These are phyloP conservation scores for Bathelium albidoporum DNA, from an alignment of 495 filamentous ascomycete genomes.

Conservation along the genomic window DNA sequence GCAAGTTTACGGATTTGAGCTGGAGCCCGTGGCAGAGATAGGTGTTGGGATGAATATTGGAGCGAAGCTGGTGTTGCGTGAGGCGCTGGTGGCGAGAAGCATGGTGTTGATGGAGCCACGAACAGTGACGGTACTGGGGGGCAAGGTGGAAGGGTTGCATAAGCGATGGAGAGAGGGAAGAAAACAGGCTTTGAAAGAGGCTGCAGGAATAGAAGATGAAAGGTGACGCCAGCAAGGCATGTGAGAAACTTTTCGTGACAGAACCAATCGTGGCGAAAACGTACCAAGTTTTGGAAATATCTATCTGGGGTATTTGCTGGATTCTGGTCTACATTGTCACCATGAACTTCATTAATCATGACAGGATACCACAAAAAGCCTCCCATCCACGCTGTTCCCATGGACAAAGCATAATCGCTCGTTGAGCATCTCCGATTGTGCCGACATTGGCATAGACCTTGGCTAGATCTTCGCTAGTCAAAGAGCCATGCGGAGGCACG, in stretches of 20 bases:
- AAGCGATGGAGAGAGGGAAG: constrained; percentile 63
- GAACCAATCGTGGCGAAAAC: background rate
- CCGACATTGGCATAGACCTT: constrained; percentile 68
- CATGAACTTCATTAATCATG: background rate
- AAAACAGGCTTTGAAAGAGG: constrained; percentile 56
- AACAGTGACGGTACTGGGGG: constrained; percentile 59
- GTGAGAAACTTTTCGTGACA: background rate
- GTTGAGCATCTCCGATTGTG: constrained; percentile 59
- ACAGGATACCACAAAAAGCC: constrained; percentile 22
- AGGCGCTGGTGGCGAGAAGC: constrained; percentile 60
- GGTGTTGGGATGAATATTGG: constrained; percentile 63
- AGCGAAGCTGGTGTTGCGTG: constrained; percentile 63
- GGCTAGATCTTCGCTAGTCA: constrained; percentile 60
- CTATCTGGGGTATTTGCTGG: background rate
- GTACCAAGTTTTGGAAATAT: background rate
- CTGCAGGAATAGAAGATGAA: constrained; percentile 17
- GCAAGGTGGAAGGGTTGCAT: constrained; percentile 76
- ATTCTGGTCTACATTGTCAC: background rate
- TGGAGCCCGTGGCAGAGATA: constrained; percentile 54
- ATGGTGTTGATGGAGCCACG: constrained; percentile 63
- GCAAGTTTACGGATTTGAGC: constrained; percentile 62
- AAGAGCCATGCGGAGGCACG: constrained; percentile 56
- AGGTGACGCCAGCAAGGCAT: background rate
- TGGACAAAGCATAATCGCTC: constrained; percentile 69
- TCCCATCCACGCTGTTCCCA: constrained; percentile 63